Conservation (phyloP, 306 rosid genomes). For the Rosa persica region DNA sequence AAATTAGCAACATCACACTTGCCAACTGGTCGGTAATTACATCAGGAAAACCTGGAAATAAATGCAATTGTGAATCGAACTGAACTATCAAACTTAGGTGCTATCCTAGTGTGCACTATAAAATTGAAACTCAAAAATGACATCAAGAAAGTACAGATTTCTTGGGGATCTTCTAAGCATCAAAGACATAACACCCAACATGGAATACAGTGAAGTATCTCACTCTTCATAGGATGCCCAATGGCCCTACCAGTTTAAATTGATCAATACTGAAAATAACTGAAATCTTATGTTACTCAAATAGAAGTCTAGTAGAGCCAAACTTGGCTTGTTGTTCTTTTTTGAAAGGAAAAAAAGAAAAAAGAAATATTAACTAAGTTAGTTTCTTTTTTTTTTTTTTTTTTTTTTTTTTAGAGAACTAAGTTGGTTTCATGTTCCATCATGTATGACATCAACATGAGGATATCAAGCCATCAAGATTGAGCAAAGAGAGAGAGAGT, state of each 20-base stretch:
- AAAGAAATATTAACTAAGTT: neutral
- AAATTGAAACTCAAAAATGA: neutral
- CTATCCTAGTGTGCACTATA: neutral
- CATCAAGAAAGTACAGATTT: neutral
- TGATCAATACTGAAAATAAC: neutral
- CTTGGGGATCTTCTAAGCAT: neutral
- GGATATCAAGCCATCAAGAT: neutral
- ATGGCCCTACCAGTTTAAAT: neutral
- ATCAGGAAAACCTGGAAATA: neutral
- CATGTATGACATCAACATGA: neutral
- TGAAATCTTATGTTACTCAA: neutral
- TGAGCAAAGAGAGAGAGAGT: conserved; percentile 25
- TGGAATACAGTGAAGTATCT: neutral
- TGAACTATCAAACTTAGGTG: neutral
- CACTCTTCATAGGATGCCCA: neutral
- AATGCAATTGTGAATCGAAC: neutral
- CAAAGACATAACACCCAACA: neutral
- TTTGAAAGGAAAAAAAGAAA: neutral
- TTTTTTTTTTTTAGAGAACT: too few species aligned
- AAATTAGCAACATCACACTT: neutral
- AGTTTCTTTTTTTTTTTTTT: too few species aligned
- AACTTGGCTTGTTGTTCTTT: conserved; percentile 3
- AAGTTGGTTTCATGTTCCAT: neutral
- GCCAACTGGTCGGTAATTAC: neutral
- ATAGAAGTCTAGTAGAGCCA: neutral